Evolutionary conservation across 2,329 filamentous ascomycete species (phyloP).

Genomic region (Parasarocladium wereldwijsianum): DNA sequence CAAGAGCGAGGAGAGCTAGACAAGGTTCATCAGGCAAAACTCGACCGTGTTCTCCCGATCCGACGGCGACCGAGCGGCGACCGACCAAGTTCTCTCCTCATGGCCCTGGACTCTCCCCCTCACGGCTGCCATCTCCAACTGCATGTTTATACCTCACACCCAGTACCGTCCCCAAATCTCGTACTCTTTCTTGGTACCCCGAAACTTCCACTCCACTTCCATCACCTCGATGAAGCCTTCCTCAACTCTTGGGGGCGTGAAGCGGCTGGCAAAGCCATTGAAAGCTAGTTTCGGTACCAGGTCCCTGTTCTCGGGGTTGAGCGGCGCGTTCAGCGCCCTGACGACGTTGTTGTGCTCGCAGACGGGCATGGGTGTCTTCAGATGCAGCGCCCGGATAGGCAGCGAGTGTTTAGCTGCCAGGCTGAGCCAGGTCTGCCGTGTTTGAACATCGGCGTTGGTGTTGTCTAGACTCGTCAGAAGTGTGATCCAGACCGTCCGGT

Average conservation of each 20-base stretch:
- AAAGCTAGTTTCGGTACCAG: conserved; percentile 72
- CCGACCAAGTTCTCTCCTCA: too few species aligned
- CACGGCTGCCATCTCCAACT: too few species aligned
- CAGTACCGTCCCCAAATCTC: conserved; percentile 65
- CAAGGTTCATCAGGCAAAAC: too few species aligned
- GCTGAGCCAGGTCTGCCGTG: conserved; percentile 62
- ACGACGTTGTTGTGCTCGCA: conserved; percentile 81
- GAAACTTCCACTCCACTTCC: conserved; percentile 61
- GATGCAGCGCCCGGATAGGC: conserved; percentile 73
- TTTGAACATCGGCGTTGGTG: conserved; percentile 77
- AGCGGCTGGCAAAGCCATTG: conserved; percentile 56
- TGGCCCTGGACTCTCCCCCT: too few species aligned
- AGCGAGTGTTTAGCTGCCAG: conserved; percentile 57
- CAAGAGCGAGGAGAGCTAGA: too few species aligned
- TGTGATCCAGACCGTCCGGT: conserved; percentile 4
- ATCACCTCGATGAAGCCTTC: conserved; percentile 80
- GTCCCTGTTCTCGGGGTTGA: conserved; percentile 71
- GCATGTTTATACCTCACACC: conserved; percentile 38
- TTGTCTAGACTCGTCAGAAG: conserved; percentile 48
- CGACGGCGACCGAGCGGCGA: too few species aligned
- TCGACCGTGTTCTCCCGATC: too few species aligned
- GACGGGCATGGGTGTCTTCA: conserved; percentile 56
- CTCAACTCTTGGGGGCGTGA: conserved; percentile 51
- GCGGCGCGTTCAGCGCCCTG: conserved; percentile 51
- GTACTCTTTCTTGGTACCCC: conserved; percentile 53